Percentiles rank a stretch among this genome's conserved stretches.
Evolutionary conservation across 2,329 filamentous ascomycete genomes (phyloP).

Genomic region (Aspergillus cejpii): DNA sequence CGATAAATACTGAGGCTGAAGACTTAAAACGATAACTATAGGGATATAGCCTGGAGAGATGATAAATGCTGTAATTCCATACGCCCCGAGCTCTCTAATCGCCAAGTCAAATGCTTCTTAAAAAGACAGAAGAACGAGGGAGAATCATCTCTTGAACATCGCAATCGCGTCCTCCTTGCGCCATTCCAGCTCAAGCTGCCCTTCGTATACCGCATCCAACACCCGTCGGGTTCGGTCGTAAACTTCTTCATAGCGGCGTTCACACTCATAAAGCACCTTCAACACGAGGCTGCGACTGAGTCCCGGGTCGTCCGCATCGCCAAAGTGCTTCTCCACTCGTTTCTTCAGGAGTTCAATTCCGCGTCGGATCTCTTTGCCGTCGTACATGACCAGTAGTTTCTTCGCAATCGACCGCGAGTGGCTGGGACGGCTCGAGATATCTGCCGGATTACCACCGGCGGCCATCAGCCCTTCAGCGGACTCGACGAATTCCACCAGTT

Average conservation of each 20-base stretch:
- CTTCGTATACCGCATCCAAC: conserved; percentile 42
- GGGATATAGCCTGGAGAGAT: too few species aligned
- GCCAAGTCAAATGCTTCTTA: conserved; percentile 4
- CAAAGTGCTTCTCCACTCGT: conserved; percentile 95
- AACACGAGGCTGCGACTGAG: conserved; percentile 54
- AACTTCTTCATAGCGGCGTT: conserved; percentile 49
- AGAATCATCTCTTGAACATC: conserved; percentile 38
- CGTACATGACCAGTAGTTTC: conserved; percentile 74
- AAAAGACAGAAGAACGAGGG: conserved; percentile 8
- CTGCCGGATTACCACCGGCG: conserved; percentile 48
- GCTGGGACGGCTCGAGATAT: conserved; percentile 70
- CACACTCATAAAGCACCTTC: conserved; percentile 56
- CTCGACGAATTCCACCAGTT: conserved; percentile 84
- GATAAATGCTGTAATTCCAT: background rate
- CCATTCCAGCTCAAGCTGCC: conserved; percentile 44
- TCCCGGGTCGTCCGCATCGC: conserved; percentile 70
- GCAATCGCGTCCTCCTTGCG: conserved; percentile 40
- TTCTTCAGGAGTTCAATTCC: conserved; percentile 87
- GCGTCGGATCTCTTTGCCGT: conserved; percentile 76
- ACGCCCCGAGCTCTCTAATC: background rate
- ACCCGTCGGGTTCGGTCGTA: conserved; percentile 46
- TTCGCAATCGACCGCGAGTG: conserved; percentile 78
- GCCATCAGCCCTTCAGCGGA: conserved; percentile 70
- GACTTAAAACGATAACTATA: too few species aligned
- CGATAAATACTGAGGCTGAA: too few species aligned